Evolutionary conservation across 192 early-diverging fungal species (phyloP).

Genomic region (Backusella westeae): DNA sequence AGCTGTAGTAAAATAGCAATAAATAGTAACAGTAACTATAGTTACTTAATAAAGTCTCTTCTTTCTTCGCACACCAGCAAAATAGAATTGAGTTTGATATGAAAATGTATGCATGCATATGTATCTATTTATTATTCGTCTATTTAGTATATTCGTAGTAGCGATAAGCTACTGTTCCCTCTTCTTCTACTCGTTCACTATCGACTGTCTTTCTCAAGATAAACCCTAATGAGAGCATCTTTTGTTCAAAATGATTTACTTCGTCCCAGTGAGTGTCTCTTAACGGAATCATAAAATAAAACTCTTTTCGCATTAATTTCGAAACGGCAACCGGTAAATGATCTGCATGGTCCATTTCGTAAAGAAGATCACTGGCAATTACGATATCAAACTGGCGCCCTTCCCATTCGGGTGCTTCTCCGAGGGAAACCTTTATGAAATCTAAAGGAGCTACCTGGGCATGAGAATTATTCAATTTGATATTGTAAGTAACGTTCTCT

Average conservation of each 20-base stretch:
- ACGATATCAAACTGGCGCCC: constrained; percentile 36
- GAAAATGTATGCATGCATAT: neutral
- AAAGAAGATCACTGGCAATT: constrained; percentile 49
- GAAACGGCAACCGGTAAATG: constrained; percentile 46
- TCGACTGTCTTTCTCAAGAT: constrained; percentile 1
- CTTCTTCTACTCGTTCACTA: constrained; percentile 26
- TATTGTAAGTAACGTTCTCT: constrained; percentile 40
- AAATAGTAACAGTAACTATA: too few relatives aligned
- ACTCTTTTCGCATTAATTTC: constrained; percentile 39
- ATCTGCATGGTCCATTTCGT: constrained; percentile 54
- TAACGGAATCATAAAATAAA: constrained; percentile 55
- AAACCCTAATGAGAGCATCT: constrained; percentile 43
- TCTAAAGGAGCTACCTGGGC: constrained; percentile 40
- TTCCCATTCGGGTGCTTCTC: constrained; percentile 17
- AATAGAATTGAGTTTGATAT: neutral
- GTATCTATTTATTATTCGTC: neutral
- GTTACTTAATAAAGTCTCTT: too few relatives aligned
- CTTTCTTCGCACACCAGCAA: neutral
- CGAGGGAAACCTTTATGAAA: constrained; percentile 36
- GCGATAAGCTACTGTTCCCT: constrained; percentile 22
- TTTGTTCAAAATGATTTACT: constrained; percentile 46
- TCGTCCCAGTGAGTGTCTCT: constrained; percentile 43
- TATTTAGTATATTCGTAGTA: constrained; percentile 23
- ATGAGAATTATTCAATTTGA: constrained; percentile 27
- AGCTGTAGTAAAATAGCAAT: too few relatives aligned